Evolutionary conservation across 192 early-diverging fungal genomes (phyloP), one percentile per base, ranked within the genome.

Genomic region (Coemansia sp.): DNA sequence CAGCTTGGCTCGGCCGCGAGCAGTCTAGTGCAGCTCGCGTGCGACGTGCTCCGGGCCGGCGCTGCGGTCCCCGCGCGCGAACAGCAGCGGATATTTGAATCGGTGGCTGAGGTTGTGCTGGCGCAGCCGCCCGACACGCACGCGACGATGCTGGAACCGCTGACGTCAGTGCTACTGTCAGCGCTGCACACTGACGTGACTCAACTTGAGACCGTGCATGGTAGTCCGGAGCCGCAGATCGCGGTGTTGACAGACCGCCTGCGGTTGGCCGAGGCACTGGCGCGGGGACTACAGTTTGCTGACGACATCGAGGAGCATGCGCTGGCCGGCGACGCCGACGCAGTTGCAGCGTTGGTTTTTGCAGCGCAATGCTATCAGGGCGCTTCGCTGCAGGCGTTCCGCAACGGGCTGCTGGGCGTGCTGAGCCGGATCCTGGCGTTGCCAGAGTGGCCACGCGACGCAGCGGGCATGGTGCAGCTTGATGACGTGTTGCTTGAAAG

Each of bases 1-100:
- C 75, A 80, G n/a, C 60, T 89, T 2, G 65, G 84, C 1, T 79
- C 70, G 1, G 83, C 74, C 0, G 70, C 85, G 8, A 81, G 79
- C 32, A 76, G 66, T 28, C 73, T 89, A 43, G 78, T 87, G 53
- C 62, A 71, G 5, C 69, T 85, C 5, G 85, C 84, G 61, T 50
- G 75, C 31, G 80, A 81, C 26, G 83, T 84, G 17, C 60, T 75
- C 14, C 14, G 41, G 9, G 66, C 66, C 2, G 61, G 53, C 12
- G 32, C 60, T 7, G 30, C 62, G 0, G 67, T 77, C 4, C 63
- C 67, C 12, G 20, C 67, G 27, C 67, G 67, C 55, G 67, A 77
- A 55, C 74, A 77, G 53, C 67, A 77, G 59, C 66, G 74, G 20
- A 56, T 77, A 12, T 45, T 70, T 20, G 74, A 77, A 52, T 55